A percentile compares a stretch with the other conserved stretches of the same genome.
These are phyloP conservation scores for Metschnikowia lachancei DNA, from an alignment of 805 yeast genomes.

Conservation along the genomic window DNA sequence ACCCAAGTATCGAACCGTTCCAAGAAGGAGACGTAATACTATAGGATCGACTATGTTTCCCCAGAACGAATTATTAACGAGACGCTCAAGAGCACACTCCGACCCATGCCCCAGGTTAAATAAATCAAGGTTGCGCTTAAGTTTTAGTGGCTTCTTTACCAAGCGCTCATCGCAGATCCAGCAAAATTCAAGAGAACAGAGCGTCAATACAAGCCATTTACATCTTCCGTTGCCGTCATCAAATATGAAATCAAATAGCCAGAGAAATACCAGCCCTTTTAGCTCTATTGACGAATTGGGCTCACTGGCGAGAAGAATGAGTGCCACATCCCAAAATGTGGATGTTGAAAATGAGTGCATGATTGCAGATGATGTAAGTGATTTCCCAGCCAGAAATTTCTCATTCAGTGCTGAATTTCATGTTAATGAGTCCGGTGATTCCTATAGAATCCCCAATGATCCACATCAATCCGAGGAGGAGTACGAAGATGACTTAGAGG, in stretches of 20 bases:
- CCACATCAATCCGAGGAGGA: slow-evolving; percentile 5
- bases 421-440: background rate
- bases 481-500: slow-evolving; percentile 3
- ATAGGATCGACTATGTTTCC: slow-evolving; percentile 12
- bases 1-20: slow-evolving; percentile 79
- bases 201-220: background rate
- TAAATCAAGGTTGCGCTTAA: background rate
- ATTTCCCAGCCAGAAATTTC: background rate
- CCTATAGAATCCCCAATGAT: slow-evolving; percentile 2
- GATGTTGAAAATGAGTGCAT: no score
- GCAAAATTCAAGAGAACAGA: background rate
- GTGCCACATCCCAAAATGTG: no score
- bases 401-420: background rate
- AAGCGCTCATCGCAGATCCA: background rate
- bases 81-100: slow-evolving; percentile 14
- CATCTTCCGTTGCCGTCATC: background rate
- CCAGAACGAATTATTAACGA: slow-evolving; percentile 8
- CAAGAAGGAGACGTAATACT: slow-evolving; percentile 62
- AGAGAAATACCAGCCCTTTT: background rate
- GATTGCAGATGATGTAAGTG: background rate
- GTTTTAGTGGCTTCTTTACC: background rate
- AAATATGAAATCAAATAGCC: background rate
- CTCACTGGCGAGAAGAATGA: background rate
- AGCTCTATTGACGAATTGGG: background rate
- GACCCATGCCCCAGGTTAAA: slow-evolving; percentile 10